A percentile compares a stretch with the other conserved stretches of the same genome.
phyloP scores from a whole-genome alignment of 2,329 filamentous ascomycete genomes.

The Blastomyces parvus region DNA sequence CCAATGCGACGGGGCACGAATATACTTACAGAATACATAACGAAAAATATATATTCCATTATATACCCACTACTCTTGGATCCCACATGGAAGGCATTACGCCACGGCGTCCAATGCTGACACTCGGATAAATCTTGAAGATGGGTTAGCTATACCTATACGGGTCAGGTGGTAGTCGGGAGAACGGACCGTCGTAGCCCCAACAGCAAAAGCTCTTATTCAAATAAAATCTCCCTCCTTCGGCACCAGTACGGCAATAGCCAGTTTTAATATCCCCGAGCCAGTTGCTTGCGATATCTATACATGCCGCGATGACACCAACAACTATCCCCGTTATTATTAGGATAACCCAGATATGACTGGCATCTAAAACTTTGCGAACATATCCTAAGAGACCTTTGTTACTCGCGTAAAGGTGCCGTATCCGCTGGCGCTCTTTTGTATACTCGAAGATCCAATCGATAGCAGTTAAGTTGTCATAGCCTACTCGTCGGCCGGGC shows the following conservation, averaged over 20 bases:
- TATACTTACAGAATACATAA: slow-evolving; percentile 64
- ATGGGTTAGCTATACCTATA: slow-evolving; percentile 5
- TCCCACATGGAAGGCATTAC: slow-evolving; percentile 57
- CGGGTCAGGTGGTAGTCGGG: slow-evolving; percentile 8
- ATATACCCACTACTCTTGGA: slow-evolving; percentile 65
- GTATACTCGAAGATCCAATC: slow-evolving; percentile 99
- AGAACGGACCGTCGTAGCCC: slow-evolving; percentile 59
- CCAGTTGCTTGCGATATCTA: slow-evolving; percentile 89
- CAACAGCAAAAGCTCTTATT: slow-evolving; percentile 89
- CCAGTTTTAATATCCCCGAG: slow-evolving; percentile 85
- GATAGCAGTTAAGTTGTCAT: slow-evolving; percentile 93
- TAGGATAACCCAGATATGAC: slow-evolving; percentile 85
- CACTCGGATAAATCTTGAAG: slow-evolving; percentile 61
- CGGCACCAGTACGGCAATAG: slow-evolving; percentile 65
- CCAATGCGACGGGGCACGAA: background rate
- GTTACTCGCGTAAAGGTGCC: slow-evolving; percentile 61
- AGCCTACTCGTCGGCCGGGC: slow-evolving; percentile 79
- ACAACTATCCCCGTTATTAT: slow-evolving; percentile 76
- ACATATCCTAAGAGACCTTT: slow-evolving; percentile 63
- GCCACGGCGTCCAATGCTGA: slow-evolving; percentile 80
- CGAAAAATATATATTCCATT: slow-evolving; percentile 78
- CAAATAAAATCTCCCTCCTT: slow-evolving; percentile 81
- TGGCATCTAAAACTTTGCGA: slow-evolving; percentile 66
- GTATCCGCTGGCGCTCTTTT: slow-evolving; percentile 80
- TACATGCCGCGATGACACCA: slow-evolving; percentile 74